Evolutionary conservation across 2,329 filamentous ascomycete genomes (phyloP).

Genomic region (Raffaelea ambrosiae): DNA sequence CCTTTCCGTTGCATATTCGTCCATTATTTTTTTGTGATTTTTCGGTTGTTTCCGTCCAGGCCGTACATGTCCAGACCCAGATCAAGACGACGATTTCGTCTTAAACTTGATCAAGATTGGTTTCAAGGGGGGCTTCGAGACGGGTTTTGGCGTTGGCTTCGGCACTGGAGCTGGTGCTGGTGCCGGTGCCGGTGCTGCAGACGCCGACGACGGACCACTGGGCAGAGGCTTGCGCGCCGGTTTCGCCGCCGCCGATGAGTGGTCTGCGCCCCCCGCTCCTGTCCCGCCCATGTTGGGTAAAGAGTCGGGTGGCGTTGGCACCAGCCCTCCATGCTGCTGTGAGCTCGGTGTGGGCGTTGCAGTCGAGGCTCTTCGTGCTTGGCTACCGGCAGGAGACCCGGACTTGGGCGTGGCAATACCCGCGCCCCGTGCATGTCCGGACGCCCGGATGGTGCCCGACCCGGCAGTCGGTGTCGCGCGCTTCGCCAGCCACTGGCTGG

Average conservation of each 20-base stretch:
- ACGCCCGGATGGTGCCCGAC: slow-evolving; percentile 5
- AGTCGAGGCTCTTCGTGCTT: no score
- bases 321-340: no score
- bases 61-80: no score
- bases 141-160: background rate
- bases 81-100: slow-evolving; percentile 8
- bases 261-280: no score
- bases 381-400: no score
- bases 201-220: slow-evolving; percentile 1
- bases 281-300: background rate
- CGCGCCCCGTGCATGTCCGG: background rate
- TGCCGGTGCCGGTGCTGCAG: background rate
- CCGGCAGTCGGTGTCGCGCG: slow-evolving; percentile 1
- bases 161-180: background rate
- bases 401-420: no score
- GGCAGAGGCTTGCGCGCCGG: slow-evolving; percentile 13
- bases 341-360: no score
- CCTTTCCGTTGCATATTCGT: no score
- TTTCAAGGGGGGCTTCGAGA: slow-evolving; percentile 3
- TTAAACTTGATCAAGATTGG: slow-evolving; percentile 14
- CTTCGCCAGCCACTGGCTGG: slow-evolving; percentile 11
- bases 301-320: background rate
- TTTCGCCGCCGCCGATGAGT: background rate
- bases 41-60: no score
- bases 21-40: no score